Conservation (phyloP, 1,139 yeast species). For the Blastobotrys persicus region DNA sequence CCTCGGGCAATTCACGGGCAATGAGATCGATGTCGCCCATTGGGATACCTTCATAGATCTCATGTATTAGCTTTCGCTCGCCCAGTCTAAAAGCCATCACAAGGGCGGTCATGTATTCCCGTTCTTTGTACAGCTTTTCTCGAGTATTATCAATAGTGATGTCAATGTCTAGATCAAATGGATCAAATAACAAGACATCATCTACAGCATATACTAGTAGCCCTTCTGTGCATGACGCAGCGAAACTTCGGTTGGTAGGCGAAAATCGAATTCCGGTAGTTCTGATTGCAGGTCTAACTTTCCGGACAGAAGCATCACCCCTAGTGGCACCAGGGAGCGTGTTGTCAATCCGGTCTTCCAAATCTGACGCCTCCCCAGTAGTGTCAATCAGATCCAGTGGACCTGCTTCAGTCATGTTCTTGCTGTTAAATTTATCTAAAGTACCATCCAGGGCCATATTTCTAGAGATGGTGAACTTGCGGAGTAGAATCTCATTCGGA, state of each 20-base stretch:
- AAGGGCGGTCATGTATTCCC: constrained; percentile 74
- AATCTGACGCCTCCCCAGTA: constrained; percentile 81
- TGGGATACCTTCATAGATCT: constrained; percentile 76
- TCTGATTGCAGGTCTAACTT: constrained; percentile 74
- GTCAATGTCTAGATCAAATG: constrained; percentile 91
- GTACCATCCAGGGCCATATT: constrained; percentile 95
- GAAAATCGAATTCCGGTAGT: constrained; percentile 77
- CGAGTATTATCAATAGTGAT: constrained; percentile 78
- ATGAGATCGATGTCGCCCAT: constrained; percentile 66
- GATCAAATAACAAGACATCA: constrained; percentile 76
- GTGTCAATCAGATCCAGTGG: constrained; percentile 78
- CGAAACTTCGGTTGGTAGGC: constrained; percentile 88
- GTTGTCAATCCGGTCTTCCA: constrained; percentile 75
- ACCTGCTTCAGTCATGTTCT: constrained; percentile 84
- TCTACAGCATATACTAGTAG: constrained; percentile 78
- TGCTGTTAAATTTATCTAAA: constrained; percentile 69
- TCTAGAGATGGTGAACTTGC: constrained; percentile 77
- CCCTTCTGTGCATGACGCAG: constrained; percentile 96
- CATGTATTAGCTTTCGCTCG: constrained; percentile 69
- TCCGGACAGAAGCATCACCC: constrained; percentile 84
- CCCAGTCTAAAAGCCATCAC: constrained; percentile 94
- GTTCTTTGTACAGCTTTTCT: constrained; percentile 55
- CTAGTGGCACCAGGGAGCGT: constrained; percentile 84
- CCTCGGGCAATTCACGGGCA: constrained; percentile 64
- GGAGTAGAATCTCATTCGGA: constrained; percentile 78